Percentiles rank a stretch among this genome's conserved stretches.
phyloP scores from a whole-genome alignment of 2,329 filamentous ascomycete species.

The Allantophomopsis cytisporea region DNA sequence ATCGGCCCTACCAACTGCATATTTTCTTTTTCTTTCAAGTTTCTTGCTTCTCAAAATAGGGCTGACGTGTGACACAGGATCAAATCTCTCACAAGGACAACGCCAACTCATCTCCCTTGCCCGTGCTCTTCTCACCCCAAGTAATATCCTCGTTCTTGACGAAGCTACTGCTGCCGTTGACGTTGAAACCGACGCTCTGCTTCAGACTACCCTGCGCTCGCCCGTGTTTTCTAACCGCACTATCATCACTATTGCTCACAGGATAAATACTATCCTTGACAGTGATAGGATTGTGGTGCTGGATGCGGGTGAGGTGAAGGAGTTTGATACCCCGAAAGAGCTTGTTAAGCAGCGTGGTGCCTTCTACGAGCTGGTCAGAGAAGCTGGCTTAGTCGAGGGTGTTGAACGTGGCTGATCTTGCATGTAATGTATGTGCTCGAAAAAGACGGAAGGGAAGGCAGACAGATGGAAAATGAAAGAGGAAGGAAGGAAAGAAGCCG shows the following conservation, averaged over 20 bases:
- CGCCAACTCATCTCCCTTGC: constrained; percentile 88
- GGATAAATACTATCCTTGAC: constrained; percentile 92
- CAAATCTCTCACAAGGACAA: constrained; percentile 90
- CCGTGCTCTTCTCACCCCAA: constrained; percentile 84
- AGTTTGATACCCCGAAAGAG: constrained; percentile 78
- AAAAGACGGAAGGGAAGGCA: no score
- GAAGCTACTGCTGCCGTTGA: constrained; percentile 79
- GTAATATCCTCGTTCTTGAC: constrained; percentile 92
- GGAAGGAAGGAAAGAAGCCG: not conserved
- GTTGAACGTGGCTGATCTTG: constrained; percentile 1
- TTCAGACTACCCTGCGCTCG: constrained; percentile 49
- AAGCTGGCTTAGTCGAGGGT: constrained; percentile 56
- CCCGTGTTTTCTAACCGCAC: constrained; percentile 76
- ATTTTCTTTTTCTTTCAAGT: not conserved
- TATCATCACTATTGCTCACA: constrained; percentile 96
- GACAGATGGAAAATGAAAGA: not conserved
- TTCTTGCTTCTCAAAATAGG: not conserved
- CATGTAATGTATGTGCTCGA: no score
- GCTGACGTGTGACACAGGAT: constrained; percentile 33
- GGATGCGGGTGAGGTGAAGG: constrained; percentile 77
- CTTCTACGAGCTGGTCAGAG: constrained; percentile 84
- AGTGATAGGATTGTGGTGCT: constrained; percentile 86
- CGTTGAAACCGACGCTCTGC: constrained; percentile 52
- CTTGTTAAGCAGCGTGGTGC: constrained; percentile 63
- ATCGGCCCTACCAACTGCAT: not conserved